Conservation (phyloP, 192 early-diverging fungal genomes). For the Helicostylum pulchrum region DNA sequence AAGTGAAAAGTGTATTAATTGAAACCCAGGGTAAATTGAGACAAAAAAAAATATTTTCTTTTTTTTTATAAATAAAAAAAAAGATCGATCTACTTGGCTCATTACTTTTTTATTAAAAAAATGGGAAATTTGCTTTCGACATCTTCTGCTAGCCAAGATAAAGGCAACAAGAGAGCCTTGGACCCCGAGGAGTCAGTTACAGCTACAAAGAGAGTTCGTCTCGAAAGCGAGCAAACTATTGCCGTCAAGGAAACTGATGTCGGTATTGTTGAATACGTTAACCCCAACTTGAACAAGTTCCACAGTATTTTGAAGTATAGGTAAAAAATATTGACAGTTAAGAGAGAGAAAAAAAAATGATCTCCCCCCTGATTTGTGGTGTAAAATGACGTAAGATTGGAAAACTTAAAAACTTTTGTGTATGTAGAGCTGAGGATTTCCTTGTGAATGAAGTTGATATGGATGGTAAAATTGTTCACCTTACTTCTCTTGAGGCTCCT, state of each 20-base stretch:
- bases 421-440: conserved; percentile 77
- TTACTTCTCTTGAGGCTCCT: conserved; percentile 43
- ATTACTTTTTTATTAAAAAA: background rate
- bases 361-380: background rate
- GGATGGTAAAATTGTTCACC: conserved; percentile 64
- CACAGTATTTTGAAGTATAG: conserved; percentile 29
- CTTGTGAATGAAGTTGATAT: conserved; percentile 88
- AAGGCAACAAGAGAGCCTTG: conserved; percentile 1
- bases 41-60: too few species aligned
- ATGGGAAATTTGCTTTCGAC: conserved; percentile 11
- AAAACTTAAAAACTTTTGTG: background rate
- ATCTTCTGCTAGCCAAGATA: background rate
- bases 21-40: too few species aligned
- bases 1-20: too few species aligned
- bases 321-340: conserved; percentile 5
- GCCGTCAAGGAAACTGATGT: conserved; percentile 12
- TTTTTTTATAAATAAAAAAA: too few species aligned
- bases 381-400: background rate
- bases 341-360: background rate
- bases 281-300: conserved; percentile 13
- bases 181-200: background rate
- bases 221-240: background rate
- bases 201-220: background rate
- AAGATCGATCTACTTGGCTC: too few species aligned
- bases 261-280: conserved; percentile 20